Conservation (phyloP, 164 flowering plant genomes). For the Berberis thunbergii region DNA sequence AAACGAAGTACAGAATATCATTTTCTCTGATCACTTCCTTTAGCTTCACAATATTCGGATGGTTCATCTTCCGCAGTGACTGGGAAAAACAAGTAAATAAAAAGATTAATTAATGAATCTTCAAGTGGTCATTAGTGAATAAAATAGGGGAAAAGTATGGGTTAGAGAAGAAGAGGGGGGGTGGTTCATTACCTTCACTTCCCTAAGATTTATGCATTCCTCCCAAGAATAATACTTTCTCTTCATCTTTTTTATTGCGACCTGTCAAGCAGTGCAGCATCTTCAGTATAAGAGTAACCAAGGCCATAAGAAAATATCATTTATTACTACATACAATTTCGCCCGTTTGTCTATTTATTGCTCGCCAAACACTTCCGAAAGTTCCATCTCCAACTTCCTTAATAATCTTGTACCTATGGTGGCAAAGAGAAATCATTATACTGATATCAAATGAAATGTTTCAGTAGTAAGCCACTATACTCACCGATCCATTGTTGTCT, state of each 20-base stretch:
- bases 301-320: not conserved
- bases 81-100: slow-evolving; percentile 16
- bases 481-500: slow-evolving; percentile 71
- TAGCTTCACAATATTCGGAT: slow-evolving; percentile 92
- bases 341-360: slow-evolving; percentile 8
- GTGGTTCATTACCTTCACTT: slow-evolving; percentile 88
- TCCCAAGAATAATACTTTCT: slow-evolving; percentile 96
- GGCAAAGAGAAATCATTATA: no score
- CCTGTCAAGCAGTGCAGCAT: slow-evolving; percentile 30
- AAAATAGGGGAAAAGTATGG: no score
- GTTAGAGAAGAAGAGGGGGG: no score
- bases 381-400: no score
- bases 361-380: no score
- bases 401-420: no score
- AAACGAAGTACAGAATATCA: slow-evolving; percentile 79
- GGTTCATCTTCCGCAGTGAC: slow-evolving; percentile 93
- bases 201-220: slow-evolving; percentile 91
- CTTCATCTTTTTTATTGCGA: slow-evolving; percentile 96
- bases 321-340: slow-evolving; percentile 63
- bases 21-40: slow-evolving; percentile 94
- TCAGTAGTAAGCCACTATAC: not conserved
- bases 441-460: no score
- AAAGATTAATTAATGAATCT: no score
- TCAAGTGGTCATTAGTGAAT: no score
- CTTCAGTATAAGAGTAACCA: not conserved